These are phyloP conservation scores for Debaryomyces sp. DNA, from an alignment of 1,139 yeast species.

Conservation along the genomic window DNA sequence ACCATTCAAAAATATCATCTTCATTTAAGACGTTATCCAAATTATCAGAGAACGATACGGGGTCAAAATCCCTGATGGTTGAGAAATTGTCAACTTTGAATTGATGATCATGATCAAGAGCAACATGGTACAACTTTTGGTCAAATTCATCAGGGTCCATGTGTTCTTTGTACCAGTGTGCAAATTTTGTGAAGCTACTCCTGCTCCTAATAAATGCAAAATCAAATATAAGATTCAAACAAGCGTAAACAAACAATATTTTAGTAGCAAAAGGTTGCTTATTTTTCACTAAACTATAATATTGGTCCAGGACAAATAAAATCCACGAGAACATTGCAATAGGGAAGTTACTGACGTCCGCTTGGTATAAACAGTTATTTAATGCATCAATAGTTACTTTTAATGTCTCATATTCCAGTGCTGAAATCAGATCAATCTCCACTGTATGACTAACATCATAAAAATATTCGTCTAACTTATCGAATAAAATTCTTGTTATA, in stretches of 20 bases:
- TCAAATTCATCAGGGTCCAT: background rate
- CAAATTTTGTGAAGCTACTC: background rate
- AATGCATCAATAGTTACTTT: background rate
- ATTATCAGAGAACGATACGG: background rate
- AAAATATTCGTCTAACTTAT: background rate
- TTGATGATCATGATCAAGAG: background rate
- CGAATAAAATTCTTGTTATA: too few relatives aligned
- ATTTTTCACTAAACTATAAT: background rate
- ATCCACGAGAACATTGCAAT: background rate
- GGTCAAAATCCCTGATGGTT: background rate
- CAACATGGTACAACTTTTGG: background rate
- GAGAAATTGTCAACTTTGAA: background rate
- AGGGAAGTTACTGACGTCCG: background rate
- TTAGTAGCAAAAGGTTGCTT: background rate
- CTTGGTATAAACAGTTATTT: background rate
- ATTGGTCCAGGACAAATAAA: background rate
- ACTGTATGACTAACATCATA: background rate
- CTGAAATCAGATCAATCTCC: background rate
- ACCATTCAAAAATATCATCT: background rate
- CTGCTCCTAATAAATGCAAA: background rate
- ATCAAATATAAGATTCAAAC: background rate
- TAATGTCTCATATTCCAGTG: background rate
- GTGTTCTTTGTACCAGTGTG: background rate
- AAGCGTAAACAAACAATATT: background rate
- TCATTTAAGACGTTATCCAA: too few relatives aligned